Evolutionary conservation across 345 rosid genomes (phyloP), one percentile per base, ranked within the genome.

Genomic region (Turritis glabra): DNA sequence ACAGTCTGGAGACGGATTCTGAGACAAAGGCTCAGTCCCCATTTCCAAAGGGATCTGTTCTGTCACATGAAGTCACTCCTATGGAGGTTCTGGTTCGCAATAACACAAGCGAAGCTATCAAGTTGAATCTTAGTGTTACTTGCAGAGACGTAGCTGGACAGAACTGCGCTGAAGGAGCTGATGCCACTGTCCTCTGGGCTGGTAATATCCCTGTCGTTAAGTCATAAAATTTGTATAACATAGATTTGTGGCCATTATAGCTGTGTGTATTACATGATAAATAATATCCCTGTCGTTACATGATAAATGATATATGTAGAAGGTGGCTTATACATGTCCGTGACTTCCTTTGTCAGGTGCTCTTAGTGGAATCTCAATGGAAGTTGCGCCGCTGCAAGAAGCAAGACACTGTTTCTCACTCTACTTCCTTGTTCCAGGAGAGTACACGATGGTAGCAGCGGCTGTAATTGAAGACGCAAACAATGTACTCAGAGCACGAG

Each of bases 81-180:
- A 84, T 96, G 97, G 98, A 92, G 79, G 90, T 90, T 64, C 72
- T 89, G 53, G 88, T 92, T 38, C 87, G 95, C 22, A 92, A 96
- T 75, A 96, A 96, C 83, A 90, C 99, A 3, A 96, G 81, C 67
- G 95, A 96, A 84, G 75, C 76, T 51, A 89, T 96, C 71, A 90
- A 80, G 84, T 82, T 92, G 84, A 88, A 85, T 76, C 91, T 96
- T 22, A 86, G 88, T 76, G 82, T 90, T 64, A 85, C 92, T 17
- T 96, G 98, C 82, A 86, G 94, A 72, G 99, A 92, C 63, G 97
- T 92, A 29, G 97, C 98, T 41, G 98, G 99, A 12, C 88, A 96
- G 74, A 96, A 92, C 74, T 96, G 99, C 51, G 70, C 85, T 3
- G 98, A 96, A 75, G 98, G 95, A 61, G 67, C 82, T 40, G 92